Base-by-base conservation (phyloP, 2,329 filamentous ascomycete species). In the Monilinia aucupariae region DNA sequence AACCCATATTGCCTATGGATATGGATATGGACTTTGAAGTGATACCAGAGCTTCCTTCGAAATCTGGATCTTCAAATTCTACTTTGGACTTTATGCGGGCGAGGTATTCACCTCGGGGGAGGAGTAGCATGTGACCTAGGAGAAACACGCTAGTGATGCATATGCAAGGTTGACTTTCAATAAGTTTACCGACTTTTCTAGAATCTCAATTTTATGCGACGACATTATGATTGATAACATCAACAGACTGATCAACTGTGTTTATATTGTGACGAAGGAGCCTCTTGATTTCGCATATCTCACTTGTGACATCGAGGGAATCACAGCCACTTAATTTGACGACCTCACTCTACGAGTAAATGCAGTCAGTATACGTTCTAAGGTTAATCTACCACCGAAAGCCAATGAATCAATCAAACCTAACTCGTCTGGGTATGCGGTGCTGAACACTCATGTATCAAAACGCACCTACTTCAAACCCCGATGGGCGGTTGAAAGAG, bases 131-230 rank as follows among this genome's bases (percentile, higher is more conserved):
- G 54, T 56, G 54, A 56, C 13, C n/a, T 32, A 4, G 27, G 15
- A 7, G 17, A 25, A 17, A 1, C n/a, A 34, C 41, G 41, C 49
- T 54, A 54, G 50, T 47, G 20, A 54, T 53, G 43, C 54, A 34
- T 34, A 17, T 58, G 37, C 59, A 61, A 54, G 34, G 48, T n/a
- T 32, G n/a, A 30, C 39, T 32, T 25, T 30, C 17, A 43, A 60
- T 25, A 53, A n/a, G n/a, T n/a, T n/a, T n/a, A n/a, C 27, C 22
- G 20, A 43, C 32, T 53, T 52, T 60, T 53, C 39, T 32, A 52
- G 34, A 25, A 59, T 34, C 55, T 27, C 25, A n/a, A 6, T 5
- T 59, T 4, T 37, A 37, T 37, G 43, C 43, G 22, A 48, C 27
- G 4, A 48, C 30, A 15, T 49, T 17, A 34, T 47, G 17, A 34